Percentiles rank a stretch among this genome's conserved stretches.
Conservation (phyloP, 306 rosid genomes). For the Rosa rugosa region DNA sequence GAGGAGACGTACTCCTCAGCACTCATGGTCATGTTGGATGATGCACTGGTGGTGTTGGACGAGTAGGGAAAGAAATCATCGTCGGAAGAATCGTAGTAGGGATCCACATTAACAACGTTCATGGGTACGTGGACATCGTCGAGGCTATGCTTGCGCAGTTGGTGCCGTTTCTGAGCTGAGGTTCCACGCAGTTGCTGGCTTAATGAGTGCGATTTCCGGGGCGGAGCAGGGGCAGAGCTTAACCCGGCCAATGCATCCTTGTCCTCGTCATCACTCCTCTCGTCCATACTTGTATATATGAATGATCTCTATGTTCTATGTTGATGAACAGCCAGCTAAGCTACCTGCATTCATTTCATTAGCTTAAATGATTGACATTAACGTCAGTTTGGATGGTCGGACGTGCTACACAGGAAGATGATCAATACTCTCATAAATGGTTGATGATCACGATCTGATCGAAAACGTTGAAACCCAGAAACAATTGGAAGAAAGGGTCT, state of each 20-base stretch:
- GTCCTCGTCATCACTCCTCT: conserved; percentile 67
- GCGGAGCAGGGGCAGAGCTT: conserved; percentile 52
- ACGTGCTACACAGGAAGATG: not conserved
- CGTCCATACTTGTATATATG: conserved; percentile 41
- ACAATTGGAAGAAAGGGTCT: conserved; percentile 10
- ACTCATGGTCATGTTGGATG: conserved; percentile 19
- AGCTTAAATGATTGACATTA: not conserved
- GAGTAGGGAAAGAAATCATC: conserved; percentile 70
- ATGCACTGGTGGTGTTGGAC: conserved; percentile 16
- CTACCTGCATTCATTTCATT: not conserved
- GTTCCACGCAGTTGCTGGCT: conserved; percentile 74
- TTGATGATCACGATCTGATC: not conserved
- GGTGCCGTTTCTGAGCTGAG: conserved; percentile 48
- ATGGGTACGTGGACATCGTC: conserved; percentile 57
- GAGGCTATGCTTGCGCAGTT: conserved; percentile 81
- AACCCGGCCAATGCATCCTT: conserved; percentile 58
- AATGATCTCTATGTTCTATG: not conserved
- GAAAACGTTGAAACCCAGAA: conserved; percentile 11
- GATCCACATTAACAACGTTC: conserved; percentile 11
- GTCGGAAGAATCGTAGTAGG: conserved; percentile 53
- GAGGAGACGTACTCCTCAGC: conserved; percentile 30
- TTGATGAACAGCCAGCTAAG: not conserved
- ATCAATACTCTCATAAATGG: not conserved
- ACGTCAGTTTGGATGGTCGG: not conserved
- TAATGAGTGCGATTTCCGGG: conserved; percentile 76